Conservation (phyloP, 106 monocot genomes). For the Dendrobium chrysotoxum region DNA sequence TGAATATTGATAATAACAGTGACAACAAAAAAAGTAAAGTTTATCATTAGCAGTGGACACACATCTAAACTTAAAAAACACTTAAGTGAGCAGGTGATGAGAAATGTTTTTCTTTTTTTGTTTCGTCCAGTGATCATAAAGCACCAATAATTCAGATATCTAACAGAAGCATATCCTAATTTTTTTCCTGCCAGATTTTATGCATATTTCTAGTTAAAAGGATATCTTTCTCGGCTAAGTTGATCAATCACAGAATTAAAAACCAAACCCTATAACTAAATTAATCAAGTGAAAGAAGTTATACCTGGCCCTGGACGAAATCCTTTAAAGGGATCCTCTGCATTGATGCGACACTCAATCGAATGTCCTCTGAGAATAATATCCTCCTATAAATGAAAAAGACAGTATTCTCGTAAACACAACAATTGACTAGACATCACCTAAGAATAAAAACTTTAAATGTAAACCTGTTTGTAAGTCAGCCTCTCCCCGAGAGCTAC, state of each 20-base stretch:
- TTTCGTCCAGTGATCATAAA: background rate
- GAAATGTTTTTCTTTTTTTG: background rate
- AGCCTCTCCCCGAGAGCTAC: conserved; percentile 88
- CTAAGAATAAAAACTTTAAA: background rate
- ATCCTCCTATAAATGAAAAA: conserved; percentile 53
- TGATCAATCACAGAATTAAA: background rate
- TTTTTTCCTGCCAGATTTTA: background rate
- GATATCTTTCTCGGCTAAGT: too few species aligned
- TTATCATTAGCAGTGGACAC: background rate
- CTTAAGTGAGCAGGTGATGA: background rate
- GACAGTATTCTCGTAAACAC: background rate
- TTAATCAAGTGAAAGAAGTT: background rate
- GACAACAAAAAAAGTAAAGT: background rate
- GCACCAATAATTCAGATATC: background rate
- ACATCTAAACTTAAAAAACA: background rate
- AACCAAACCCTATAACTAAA: background rate
- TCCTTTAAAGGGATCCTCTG: conserved; percentile 94
- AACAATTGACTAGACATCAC: background rate
- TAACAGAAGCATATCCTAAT: background rate
- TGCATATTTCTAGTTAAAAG: background rate
- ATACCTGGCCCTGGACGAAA: conserved; percentile 95
- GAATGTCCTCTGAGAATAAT: conserved; percentile 97
- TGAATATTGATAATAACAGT: background rate
- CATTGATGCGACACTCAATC: conserved; percentile 94
- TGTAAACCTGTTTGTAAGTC: conserved; percentile 64